phyloP scores from a whole-genome alignment of 2,329 filamentous ascomycete genomes.

The Coniochaeta sp. region DNA sequence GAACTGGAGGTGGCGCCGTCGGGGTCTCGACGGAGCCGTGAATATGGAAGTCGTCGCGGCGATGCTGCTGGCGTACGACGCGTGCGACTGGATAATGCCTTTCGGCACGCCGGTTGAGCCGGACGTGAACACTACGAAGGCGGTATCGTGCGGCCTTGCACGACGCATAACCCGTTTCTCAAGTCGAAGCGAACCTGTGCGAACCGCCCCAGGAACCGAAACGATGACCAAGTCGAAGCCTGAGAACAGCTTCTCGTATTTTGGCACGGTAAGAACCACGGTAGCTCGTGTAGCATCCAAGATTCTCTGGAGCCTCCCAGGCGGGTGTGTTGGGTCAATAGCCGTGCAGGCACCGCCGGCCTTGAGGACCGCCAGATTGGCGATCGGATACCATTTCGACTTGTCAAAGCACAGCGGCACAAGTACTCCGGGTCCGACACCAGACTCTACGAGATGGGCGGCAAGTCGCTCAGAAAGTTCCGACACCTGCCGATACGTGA shows the following conservation, averaged over 20 bases:
- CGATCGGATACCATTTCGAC: not conserved
- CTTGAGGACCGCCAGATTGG: not conserved
- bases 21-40: not conserved
- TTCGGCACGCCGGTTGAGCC: not conserved
- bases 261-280: not conserved
- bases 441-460: constrained; percentile 24
- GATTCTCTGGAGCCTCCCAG: not conserved
- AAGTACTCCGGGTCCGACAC: constrained; percentile 27
- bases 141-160: not conserved
- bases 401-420: not conserved
- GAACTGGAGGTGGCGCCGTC: not conserved
- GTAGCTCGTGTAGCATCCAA: not conserved
- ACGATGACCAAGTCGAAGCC: not conserved
- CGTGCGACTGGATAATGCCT: not conserved
- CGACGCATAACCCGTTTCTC: not conserved
- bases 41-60: not conserved
- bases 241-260: not conserved
- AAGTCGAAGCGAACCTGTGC: not conserved
- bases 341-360: not conserved
- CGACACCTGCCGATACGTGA: constrained; percentile 39
- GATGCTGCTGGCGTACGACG: not conserved
- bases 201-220: not conserved
- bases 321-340: not conserved
- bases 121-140: not conserved
- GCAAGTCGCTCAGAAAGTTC: constrained; percentile 31